phyloP scores from a whole-genome alignment of 2,329 filamentous ascomycete genomes.

The Colletotrichum shisoi region DNA sequence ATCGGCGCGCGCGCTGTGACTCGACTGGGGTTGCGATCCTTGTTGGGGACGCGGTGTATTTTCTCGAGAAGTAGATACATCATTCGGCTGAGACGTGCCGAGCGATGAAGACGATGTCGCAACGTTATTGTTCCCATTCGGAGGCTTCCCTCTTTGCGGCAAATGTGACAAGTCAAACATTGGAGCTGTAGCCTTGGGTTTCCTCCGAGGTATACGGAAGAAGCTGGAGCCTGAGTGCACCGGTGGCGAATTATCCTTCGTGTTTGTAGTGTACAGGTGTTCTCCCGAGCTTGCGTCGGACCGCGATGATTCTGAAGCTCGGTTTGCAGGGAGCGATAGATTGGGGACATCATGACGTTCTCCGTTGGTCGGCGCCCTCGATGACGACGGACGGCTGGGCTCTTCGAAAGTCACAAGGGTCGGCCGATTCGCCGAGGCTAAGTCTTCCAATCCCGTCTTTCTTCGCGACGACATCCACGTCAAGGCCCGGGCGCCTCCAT shows the following conservation, averaged over 20 bases:
- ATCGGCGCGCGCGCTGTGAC: conserved; percentile 35
- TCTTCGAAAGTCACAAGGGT: conserved; percentile 63
- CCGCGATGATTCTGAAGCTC: conserved; percentile 74
- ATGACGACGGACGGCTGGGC: conserved; percentile 57
- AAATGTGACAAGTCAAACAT: conserved; percentile 87
- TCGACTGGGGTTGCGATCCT: conserved; percentile 36
- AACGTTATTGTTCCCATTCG: conserved; percentile 45
- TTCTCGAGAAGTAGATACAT: conserved; percentile 22
- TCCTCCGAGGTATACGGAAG: conserved; percentile 80
- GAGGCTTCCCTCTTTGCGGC: conserved; percentile 71
- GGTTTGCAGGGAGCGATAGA: conserved; percentile 23
- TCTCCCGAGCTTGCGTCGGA: conserved; percentile 85
- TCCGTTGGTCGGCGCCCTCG: conserved; percentile 44
- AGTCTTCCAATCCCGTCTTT: conserved; percentile 45
- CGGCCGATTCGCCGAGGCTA: conserved; percentile 44
- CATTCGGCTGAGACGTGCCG: conserved; percentile 40
- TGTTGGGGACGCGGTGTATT: conserved; percentile 29
- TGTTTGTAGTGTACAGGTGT: conserved; percentile 67
- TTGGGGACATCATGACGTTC: conserved; percentile 28
- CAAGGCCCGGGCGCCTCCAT: conserved; percentile 38
- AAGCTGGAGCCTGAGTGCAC: conserved; percentile 73
- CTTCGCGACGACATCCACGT: conserved; percentile 52
- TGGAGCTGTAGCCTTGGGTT: conserved; percentile 75
- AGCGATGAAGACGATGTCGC: conserved; percentile 57
- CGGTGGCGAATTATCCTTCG: conserved; percentile 58